Conservation (phyloP, 257 asterid genomes). For the Forsythia suspensa region DNA sequence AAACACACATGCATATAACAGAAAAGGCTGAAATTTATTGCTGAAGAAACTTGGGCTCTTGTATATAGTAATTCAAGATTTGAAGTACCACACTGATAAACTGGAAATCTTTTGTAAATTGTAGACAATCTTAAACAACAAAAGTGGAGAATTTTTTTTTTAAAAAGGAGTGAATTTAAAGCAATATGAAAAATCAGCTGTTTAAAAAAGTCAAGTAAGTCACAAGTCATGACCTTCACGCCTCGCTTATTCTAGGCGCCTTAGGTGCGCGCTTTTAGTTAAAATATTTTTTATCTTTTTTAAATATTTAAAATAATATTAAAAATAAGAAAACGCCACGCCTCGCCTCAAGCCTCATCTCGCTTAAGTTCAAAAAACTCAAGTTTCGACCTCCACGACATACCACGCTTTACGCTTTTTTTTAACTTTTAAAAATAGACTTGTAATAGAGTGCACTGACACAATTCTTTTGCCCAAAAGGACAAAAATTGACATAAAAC, state of each 20-base stretch:
- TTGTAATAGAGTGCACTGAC: conserved; percentile 35
- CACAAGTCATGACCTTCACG: too few species aligned
- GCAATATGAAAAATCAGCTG: conserved; percentile 6
- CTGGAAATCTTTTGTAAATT: conserved; percentile 1
- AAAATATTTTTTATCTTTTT: too few species aligned
- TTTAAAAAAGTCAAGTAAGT: too few species aligned
- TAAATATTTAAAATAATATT: too few species aligned
- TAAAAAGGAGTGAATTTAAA: background rate
- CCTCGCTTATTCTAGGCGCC: too few species aligned
- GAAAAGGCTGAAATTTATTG: background rate
- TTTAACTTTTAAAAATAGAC: too few species aligned
- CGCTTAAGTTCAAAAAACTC: too few species aligned
- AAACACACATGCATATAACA: background rate
- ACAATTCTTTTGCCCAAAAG: conserved; percentile 18
- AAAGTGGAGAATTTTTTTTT: background rate
- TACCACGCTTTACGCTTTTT: too few species aligned
- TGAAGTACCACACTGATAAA: conserved; percentile 15
- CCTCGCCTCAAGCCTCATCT: too few species aligned
- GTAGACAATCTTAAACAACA: background rate
- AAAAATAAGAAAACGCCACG: too few species aligned
- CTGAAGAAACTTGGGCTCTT: conserved; percentile 30
- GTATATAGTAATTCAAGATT: conserved; percentile 19
- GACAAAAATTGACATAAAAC: background rate
- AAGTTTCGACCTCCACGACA: too few species aligned
- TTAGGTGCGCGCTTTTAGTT: too few species aligned